These are phyloP conservation scores for Ustanciosporium gigantosporum DNA, from an alignment of 1,284 basidiomycete species.

Conservation along the genomic window DNA sequence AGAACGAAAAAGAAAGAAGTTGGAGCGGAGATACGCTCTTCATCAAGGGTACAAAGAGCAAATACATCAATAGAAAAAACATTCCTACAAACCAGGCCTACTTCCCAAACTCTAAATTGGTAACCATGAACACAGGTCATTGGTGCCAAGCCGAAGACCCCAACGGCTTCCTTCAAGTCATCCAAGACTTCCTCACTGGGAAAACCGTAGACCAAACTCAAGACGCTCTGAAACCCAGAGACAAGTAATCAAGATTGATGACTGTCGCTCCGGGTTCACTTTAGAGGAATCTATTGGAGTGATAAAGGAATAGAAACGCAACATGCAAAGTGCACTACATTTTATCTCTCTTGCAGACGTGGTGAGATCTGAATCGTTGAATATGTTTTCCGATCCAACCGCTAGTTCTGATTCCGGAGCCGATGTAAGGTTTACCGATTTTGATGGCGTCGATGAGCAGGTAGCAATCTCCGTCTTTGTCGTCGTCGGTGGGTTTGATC, in stretches of 20 bases:
- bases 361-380: slow-evolving; percentile 6
- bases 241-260: slow-evolving; percentile 4
- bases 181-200: slow-evolving; percentile 55
- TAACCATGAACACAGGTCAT: slow-evolving; percentile 61
- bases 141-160: slow-evolving; percentile 63
- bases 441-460: slow-evolving; percentile 11
- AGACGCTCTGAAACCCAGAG: slow-evolving; percentile 19
- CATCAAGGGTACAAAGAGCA: slow-evolving; percentile 71
- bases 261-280: too few species aligned
- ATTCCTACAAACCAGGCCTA: slow-evolving; percentile 68
- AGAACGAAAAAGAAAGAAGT: slow-evolving; percentile 22
- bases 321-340: too few species aligned
- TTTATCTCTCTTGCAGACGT: slow-evolving; percentile 14
- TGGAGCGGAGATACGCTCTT: slow-evolving; percentile 74
- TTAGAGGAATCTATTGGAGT: too few species aligned
- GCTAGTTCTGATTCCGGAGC: slow-evolving; percentile 10
- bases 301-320: too few species aligned
- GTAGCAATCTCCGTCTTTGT: slow-evolving; percentile 9
- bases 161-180: slow-evolving; percentile 58
- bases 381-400: slow-evolving; percentile 17
- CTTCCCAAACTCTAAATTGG: slow-evolving; percentile 69
- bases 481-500: slow-evolving; percentile 7
- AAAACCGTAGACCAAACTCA: slow-evolving; percentile 20
- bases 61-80: slow-evolving; percentile 74
- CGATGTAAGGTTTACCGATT: slow-evolving; percentile 15